A percentile compares a stretch with the other conserved stretches of the same genome.
Evolutionary conservation across 805 yeast species (phyloP).

Genomic region (Candida tammaniensis): DNA sequence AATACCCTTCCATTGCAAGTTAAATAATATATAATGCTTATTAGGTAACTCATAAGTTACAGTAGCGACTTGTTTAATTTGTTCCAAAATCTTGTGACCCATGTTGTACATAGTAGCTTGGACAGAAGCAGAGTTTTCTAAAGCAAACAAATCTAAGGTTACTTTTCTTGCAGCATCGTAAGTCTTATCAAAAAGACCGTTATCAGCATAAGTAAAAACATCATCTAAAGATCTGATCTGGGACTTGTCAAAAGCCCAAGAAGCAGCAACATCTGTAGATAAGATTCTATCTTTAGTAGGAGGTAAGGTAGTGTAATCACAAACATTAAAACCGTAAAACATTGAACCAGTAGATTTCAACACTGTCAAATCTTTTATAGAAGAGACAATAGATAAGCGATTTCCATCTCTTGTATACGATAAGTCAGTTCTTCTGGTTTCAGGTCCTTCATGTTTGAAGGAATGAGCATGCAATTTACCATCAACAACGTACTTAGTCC

Average conservation of each 20-base stretch:
- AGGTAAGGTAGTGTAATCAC: slow-evolving; percentile 84
- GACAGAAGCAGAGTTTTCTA: slow-evolving; percentile 88
- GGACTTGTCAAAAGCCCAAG: slow-evolving; percentile 62
- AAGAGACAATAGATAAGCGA: slow-evolving; percentile 59
- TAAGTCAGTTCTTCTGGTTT: slow-evolving; percentile 61
- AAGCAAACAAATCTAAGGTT: slow-evolving; percentile 76
- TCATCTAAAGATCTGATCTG: slow-evolving; percentile 49
- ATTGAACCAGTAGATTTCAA: slow-evolving; percentile 89
- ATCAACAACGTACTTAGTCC: slow-evolving; percentile 74
- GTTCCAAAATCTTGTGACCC: slow-evolving; percentile 66
- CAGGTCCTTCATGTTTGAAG: slow-evolving; percentile 81
- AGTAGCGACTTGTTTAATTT: slow-evolving; percentile 53
- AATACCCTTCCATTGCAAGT: slow-evolving; percentile 82
- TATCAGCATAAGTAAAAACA: slow-evolving; percentile 50
- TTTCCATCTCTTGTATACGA: slow-evolving; percentile 48
- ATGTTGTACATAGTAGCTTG: slow-evolving; percentile 97
- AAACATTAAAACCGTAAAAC: slow-evolving; percentile 82
- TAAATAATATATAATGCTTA: slow-evolving; percentile 84
- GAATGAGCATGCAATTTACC: slow-evolving; percentile 83
- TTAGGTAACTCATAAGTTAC: slow-evolving; percentile 83
- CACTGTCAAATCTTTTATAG: slow-evolving; percentile 76
- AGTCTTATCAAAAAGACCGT: slow-evolving; percentile 63
- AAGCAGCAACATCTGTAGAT: slow-evolving; percentile 79
- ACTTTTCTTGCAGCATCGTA: slow-evolving; percentile 60
- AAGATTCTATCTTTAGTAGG: slow-evolving; percentile 84